Percentiles rank a stretch among this genome's conserved stretches.
Conservation (phyloP, 2,329 filamentous ascomycete species). For the Didymella arachidicola region DNA sequence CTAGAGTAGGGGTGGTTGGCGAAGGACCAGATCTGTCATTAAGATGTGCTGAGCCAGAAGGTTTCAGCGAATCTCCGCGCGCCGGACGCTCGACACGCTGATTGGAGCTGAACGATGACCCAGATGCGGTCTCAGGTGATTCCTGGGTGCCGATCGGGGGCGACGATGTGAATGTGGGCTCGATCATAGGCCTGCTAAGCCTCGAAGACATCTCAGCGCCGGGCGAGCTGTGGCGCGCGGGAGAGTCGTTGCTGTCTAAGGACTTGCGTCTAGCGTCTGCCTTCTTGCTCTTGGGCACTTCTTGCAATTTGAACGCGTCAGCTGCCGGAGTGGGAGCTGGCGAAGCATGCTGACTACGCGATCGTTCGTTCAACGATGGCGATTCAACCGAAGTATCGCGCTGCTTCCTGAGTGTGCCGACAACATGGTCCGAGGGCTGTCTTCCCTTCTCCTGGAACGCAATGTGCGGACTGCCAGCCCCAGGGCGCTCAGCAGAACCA, state of each 20-base stretch:
- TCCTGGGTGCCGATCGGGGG: constrained; percentile 49
- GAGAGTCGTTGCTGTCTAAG: constrained; percentile 54
- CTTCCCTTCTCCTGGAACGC: constrained; percentile 87
- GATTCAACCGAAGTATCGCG: constrained; percentile 46
- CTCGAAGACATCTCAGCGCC: constrained; percentile 50
- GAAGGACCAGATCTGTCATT: constrained; percentile 65
- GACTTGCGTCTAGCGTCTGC: constrained; percentile 55
- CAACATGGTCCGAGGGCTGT: constrained; percentile 67
- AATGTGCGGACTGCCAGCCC: constrained; percentile 78
- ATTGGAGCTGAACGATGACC: constrained; percentile 51
- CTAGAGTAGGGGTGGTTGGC: constrained; percentile 53
- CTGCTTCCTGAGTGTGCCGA: constrained; percentile 61
- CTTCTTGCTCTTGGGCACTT: constrained; percentile 74
- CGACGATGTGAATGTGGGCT: constrained; percentile 50
- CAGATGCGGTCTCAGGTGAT: constrained; percentile 42
- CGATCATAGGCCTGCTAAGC: constrained; percentile 43
- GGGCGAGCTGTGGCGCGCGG: constrained; percentile 51
- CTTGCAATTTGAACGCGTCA: constrained; percentile 75
- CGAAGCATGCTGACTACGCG: constrained; percentile 48
- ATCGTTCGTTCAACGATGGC: constrained; percentile 59
- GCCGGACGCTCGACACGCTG: constrained; percentile 58
- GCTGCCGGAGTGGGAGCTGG: constrained; percentile 43
- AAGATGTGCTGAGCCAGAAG: constrained; percentile 57
- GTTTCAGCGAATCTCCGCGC: constrained; percentile 68
- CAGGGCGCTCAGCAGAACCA: constrained; percentile 54